Conservation (phyloP, 345 rosid species). For the Gynandropsis gynandra region DNA sequence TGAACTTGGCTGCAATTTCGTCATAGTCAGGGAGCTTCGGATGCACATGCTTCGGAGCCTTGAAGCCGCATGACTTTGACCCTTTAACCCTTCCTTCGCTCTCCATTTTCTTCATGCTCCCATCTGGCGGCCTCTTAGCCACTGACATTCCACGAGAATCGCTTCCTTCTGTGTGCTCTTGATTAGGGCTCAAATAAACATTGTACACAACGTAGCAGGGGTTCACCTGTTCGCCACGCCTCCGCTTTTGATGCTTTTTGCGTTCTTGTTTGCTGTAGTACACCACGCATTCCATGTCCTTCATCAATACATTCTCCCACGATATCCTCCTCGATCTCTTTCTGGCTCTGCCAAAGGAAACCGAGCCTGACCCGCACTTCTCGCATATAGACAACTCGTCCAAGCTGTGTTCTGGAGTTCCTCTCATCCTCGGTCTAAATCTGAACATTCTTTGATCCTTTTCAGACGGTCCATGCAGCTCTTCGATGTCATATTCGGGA, state of each 20-base stretch:
- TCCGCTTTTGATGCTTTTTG: conserved; percentile 13
- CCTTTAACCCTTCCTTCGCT: conserved; percentile 18
- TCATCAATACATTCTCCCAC: background rate
- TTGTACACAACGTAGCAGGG: conserved; percentile 19
- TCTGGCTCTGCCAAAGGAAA: background rate
- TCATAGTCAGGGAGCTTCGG: conserved; percentile 78
- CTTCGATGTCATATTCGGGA: conserved; percentile 13
- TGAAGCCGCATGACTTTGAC: conserved; percentile 35
- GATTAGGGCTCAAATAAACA: conserved; percentile 42
- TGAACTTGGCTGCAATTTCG: conserved; percentile 54
- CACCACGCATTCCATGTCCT: conserved; percentile 17
- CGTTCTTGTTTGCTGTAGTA: conserved; percentile 13
- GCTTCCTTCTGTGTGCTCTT: conserved; percentile 31
- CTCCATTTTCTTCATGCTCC: too few species aligned
- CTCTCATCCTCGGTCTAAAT: conserved; percentile 11
- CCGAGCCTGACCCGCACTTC: too few species aligned
- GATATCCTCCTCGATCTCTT: conserved; percentile 15
- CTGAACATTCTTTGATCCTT: conserved; percentile 15
- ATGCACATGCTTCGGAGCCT: conserved; percentile 51
- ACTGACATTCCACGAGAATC: too few species aligned
- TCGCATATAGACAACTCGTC: too few species aligned
- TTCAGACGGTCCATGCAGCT: conserved; percentile 1
- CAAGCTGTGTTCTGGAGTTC: background rate
- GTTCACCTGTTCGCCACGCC: conserved; percentile 1
- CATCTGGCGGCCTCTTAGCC: too few species aligned